Conservation (phyloP, 2,329 filamentous ascomycete species). For the Fusarium sp. region DNA sequence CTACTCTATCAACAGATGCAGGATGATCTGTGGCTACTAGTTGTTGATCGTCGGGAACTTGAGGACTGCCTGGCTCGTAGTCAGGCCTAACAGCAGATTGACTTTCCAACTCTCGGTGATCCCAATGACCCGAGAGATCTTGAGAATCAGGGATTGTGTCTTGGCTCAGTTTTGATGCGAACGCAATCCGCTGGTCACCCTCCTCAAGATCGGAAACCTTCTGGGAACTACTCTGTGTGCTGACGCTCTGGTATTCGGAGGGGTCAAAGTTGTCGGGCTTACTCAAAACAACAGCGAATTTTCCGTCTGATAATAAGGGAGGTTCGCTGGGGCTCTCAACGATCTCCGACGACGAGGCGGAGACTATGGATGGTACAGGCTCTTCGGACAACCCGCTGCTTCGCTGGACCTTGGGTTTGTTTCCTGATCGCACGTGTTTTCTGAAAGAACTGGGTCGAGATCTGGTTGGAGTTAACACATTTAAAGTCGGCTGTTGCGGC, state of each 20-base stretch:
- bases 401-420: conserved; percentile 40
- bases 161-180: conserved; percentile 53
- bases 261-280: conserved; percentile 53
- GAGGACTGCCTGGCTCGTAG: conserved; percentile 7
- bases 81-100: conserved; percentile 10
- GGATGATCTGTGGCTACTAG: neutral
- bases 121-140: conserved; percentile 51
- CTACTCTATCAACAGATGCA: neutral
- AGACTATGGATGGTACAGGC: conserved; percentile 50
- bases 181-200: conserved; percentile 50
- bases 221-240: conserved; percentile 49
- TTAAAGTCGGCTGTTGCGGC: conserved; percentile 38
- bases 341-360: conserved; percentile 45
- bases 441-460: conserved; percentile 33
- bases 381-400: conserved; percentile 50
- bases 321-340: conserved; percentile 29
- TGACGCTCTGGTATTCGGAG: conserved; percentile 54
- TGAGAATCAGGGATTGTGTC: conserved; percentile 62
- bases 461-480: conserved; percentile 26
- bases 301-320: conserved; percentile 23
- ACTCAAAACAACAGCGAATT: conserved; percentile 50
- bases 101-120: conserved; percentile 24
- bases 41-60: neutral
- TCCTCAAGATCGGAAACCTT: conserved; percentile 54
- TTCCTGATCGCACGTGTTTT: conserved; percentile 37